Conservation (phyloP, 2,329 filamentous ascomycete species). For the Teratosphaeria viscida region DNA sequence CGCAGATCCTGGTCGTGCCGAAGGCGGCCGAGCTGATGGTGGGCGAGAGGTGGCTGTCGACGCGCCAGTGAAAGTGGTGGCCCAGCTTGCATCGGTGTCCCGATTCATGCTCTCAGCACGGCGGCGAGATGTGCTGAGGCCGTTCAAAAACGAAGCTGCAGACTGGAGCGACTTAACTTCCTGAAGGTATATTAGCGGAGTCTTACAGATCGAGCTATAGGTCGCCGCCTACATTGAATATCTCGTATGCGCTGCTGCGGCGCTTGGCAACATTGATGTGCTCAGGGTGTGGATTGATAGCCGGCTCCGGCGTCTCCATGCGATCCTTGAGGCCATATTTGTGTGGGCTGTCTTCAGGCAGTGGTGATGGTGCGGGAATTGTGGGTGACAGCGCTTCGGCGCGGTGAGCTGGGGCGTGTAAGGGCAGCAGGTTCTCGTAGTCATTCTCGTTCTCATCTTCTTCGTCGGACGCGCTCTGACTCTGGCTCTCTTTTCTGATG, state of each 20-base stretch:
- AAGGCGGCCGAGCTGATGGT: conserved; percentile 5
- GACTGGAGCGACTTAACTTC: conserved; percentile 24
- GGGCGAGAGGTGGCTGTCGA: conserved; percentile 2
- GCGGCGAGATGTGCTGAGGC: conserved; percentile 21
- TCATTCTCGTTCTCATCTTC: conserved; percentile 6
- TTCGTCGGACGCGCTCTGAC: background rate
- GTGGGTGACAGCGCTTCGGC: conserved; percentile 17
- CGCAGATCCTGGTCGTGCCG: conserved; percentile 4
- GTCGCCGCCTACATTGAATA: conserved; percentile 21
- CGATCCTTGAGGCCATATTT: conserved; percentile 25
- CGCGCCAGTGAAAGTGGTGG: conserved; percentile 3
- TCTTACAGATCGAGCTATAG: background rate
- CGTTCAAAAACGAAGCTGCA: conserved; percentile 24
- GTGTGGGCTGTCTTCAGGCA: conserved; percentile 26
- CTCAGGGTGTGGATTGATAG: conserved; percentile 8
- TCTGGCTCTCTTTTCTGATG: conserved; percentile 1
- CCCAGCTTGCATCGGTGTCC: conserved; percentile 1
- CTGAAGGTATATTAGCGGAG: conserved; percentile 7
- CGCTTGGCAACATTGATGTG: conserved; percentile 16
- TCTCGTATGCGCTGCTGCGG: conserved; percentile 22
- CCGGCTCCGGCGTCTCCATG: conserved; percentile 21
- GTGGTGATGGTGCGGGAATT: conserved; percentile 21
- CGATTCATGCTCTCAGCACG: conserved; percentile 19
- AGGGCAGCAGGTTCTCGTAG: conserved; percentile 3
- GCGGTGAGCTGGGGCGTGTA: conserved; percentile 4